phyloP scores from a whole-genome alignment of 371 early-diverging fungal genomes.

The Funneliformis caledonium region DNA sequence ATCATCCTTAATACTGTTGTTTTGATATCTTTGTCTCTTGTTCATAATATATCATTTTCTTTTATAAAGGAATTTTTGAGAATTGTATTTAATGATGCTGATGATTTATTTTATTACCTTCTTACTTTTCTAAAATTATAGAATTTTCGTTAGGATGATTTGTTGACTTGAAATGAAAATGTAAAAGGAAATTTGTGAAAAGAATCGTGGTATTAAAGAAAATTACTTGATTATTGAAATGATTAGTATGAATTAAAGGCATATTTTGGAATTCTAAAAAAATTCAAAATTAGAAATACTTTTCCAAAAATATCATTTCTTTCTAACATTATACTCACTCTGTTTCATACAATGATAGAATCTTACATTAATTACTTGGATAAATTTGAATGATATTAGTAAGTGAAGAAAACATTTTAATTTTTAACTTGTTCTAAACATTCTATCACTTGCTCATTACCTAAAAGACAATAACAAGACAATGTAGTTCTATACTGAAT shows the following conservation, averaged over 20 bases:
- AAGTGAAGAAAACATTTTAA: too few species aligned
- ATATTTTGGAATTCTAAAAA: too few species aligned
- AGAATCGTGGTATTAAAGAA: neutral
- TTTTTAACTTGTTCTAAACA: neutral
- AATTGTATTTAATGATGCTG: conserved; percentile 27
- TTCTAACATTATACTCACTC: too few species aligned
- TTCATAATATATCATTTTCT: conserved; percentile 26
- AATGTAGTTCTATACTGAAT: conserved; percentile 24
- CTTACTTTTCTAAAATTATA: neutral
- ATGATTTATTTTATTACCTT: neutral
- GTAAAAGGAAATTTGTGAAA: neutral
- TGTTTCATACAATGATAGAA: too few species aligned
- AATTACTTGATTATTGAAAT: neutral
- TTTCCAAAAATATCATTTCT: too few species aligned
- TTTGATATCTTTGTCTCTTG: conserved; percentile 26
- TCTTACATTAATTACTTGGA: too few species aligned
- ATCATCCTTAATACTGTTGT: conserved; percentile 28
- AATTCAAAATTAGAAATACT: too few species aligned
- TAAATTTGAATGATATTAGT: too few species aligned
- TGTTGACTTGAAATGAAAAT: neutral
- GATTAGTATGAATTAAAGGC: too few species aligned
- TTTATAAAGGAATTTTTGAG: conserved; percentile 22
- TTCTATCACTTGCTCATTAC: conserved; percentile 26
- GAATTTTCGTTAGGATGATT: neutral
- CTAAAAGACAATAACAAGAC: neutral